Evolutionary conservation across 768 basidiomycete genomes (phyloP).

Genomic region (Suillus weaverae): DNA sequence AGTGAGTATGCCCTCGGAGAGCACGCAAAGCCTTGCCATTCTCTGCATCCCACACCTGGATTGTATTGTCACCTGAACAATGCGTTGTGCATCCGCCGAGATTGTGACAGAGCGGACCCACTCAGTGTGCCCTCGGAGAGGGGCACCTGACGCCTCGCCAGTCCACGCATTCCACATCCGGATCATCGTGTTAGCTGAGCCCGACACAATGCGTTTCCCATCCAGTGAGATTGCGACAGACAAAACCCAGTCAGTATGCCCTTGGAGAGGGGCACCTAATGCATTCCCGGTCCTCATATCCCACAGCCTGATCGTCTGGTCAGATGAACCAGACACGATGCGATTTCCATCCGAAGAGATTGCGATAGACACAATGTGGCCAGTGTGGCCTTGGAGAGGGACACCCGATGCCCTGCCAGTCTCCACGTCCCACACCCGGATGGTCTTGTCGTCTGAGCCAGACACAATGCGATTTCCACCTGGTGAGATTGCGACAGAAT

Average conservation of each 20-base stretch:
- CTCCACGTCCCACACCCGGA: constrained; percentile 16
- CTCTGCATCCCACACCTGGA: too few relatives aligned
- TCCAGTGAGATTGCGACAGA: constrained; percentile 7
- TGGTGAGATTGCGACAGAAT: constrained; percentile 1
- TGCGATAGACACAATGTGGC: neutral
- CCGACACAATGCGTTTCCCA: neutral
- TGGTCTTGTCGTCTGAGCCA: neutral
- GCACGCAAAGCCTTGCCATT: too few relatives aligned
- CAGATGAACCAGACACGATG: constrained; percentile 3
- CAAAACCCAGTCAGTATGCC: neutral
- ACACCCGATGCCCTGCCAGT: neutral
- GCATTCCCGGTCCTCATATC: neutral
- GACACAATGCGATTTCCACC: neutral
- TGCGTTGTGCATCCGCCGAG: too few relatives aligned
- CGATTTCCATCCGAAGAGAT: constrained; percentile 1
- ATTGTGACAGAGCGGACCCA: neutral
- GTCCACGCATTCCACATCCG: neutral
- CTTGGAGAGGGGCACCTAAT: neutral
- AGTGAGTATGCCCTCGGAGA: too few relatives aligned
- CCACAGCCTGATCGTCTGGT: constrained; percentile 2
- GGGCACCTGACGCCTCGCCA: neutral
- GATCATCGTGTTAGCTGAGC: neutral
- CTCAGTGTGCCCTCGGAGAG: neutral
- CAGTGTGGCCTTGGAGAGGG: neutral
- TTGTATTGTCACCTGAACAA: too few relatives aligned